Base-by-base conservation (phyloP, 805 yeast species). In the Brettanomyces custersianus region DNA sequence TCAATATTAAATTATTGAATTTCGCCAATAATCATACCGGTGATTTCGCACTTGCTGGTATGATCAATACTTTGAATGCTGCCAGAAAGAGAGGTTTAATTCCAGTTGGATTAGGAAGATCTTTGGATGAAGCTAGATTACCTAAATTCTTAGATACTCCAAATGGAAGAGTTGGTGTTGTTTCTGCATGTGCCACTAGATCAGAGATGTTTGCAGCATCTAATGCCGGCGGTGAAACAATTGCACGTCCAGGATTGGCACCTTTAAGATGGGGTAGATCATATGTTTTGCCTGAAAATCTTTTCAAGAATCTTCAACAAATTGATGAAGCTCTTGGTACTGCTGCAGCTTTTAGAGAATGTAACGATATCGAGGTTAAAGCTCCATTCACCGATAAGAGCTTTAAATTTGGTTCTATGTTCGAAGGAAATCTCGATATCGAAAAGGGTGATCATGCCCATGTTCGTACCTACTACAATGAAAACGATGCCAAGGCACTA, bases 311-410 rank as follows among this genome's bases (percentile, higher is more conserved):
- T 37, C 43, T 47, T 15, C 45, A 40, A 20, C 47, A 43, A 22
- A 49, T 47, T 20, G 59, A 56, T 40, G 53, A 54, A 31, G 38
- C 45, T 35, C 39, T 50, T 10, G 60, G 57, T 4, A 52, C 57
- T 16, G 52, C 52, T 31, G 48, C 50, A 40, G 39, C 55, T 21
- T 42, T 49, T 50, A 31, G 44, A 38, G 49, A 57, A 42, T 39
- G 57, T 44, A 42, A 57, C 46, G 52, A 52, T 36, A 42, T 60
- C 38, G 58, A 57, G 41, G 38, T 54, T 35, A 38, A 49, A 42
- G 35, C 45, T 19, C 39, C 49, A 29, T 48, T 44, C 35, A 39
- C 47, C 20, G 44, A 49, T n/a, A 41, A 42, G 25, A 37, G 42
- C n/a, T 49, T 46, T 40, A 44, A 49, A 30, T 49, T 49, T 23